Evolutionary conservation across 2,329 filamentous ascomycete species (phyloP).

Genomic region (Fusarium udum): DNA sequence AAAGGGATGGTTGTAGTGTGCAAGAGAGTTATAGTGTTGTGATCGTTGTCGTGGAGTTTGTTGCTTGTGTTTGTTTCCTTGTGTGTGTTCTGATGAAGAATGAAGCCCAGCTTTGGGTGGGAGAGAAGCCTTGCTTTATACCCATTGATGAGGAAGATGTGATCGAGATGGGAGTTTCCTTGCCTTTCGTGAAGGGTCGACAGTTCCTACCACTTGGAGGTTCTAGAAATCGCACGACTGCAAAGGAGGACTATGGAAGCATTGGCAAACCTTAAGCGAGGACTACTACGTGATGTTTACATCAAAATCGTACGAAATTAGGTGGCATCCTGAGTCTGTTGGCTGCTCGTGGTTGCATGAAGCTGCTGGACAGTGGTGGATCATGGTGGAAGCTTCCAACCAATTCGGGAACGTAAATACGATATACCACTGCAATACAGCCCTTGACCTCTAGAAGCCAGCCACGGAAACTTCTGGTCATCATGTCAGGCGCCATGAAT

Average conservation of each 20-base stretch:
- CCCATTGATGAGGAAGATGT: slow-evolving; percentile 7
- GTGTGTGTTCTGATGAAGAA: slow-evolving; percentile 44
- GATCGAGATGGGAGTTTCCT: slow-evolving; percentile 24
- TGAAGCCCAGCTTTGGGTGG: slow-evolving; percentile 15
- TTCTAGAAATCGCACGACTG: slow-evolving; percentile 41
- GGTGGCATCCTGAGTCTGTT: not conserved
- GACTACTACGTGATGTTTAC: slow-evolving; percentile 5
- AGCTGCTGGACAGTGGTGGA: slow-evolving; percentile 36
- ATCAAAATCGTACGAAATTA: slow-evolving; percentile 29
- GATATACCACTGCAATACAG: not conserved
- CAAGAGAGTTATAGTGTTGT: slow-evolving; percentile 21
- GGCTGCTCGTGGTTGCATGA: slow-evolving; percentile 21
- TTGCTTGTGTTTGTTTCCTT: slow-evolving; percentile 40
- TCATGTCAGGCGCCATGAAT: not conserved
- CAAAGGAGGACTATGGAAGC: slow-evolving; percentile 6
- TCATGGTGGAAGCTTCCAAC: slow-evolving; percentile 34
- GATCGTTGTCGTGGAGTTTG: not conserved
- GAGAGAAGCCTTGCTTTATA: slow-evolving; percentile 46
- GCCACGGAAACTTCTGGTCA: not conserved
- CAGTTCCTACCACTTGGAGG: slow-evolving; percentile 22
- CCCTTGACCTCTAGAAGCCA: not conserved
- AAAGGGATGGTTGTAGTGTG: slow-evolving; percentile 40
- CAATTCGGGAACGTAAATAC: not conserved
- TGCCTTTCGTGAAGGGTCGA: slow-evolving; percentile 30
- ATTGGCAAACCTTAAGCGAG: slow-evolving; percentile 16